These are phyloP conservation scores for Thinopyrum obtusiflorum DNA, from an alignment of 202 grass and related monocot genomes.

Conservation along the genomic window DNA sequence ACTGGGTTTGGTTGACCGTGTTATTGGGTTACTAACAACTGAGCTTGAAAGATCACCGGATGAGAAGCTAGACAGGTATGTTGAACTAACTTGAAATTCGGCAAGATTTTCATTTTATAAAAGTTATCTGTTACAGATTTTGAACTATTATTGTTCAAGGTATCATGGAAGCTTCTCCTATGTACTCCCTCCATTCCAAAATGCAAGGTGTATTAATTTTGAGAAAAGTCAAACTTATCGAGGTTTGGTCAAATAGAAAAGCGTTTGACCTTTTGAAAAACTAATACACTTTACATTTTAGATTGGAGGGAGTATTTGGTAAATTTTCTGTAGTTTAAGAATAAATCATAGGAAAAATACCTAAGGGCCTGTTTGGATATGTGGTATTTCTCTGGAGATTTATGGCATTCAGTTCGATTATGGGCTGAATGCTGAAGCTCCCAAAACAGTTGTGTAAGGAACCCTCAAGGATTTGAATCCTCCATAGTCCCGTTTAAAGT, in stretches of 20 bases:
- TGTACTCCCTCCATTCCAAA: not conserved
- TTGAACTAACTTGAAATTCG: constrained; percentile 12
- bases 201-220: too few relatives aligned
- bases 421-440: not conserved
- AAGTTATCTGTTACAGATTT: constrained; percentile 12
- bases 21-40: constrained; percentile 63
- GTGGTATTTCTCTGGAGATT: not conserved
- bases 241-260: too few relatives aligned
- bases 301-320: not conserved
- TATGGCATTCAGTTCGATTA: not conserved
- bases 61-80: constrained; percentile 70
- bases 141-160: constrained; percentile 18
- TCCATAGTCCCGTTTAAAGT: not conserved
- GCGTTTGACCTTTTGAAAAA: too few relatives aligned
- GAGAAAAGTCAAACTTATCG: too few relatives aligned
- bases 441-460: not conserved
- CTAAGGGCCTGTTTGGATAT: not conserved
- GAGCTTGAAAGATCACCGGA: constrained; percentile 68
- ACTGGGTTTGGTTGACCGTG: constrained; percentile 49
- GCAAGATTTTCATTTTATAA: not conserved
- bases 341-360: not conserved
- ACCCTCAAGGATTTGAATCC: not conserved
- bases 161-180: constrained; percentile 4
- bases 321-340: not conserved
- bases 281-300: too few relatives aligned